Evolutionary conservation across 2,329 filamentous ascomycete genomes (phyloP).

Genomic region (Colletotrichum sp.): DNA sequence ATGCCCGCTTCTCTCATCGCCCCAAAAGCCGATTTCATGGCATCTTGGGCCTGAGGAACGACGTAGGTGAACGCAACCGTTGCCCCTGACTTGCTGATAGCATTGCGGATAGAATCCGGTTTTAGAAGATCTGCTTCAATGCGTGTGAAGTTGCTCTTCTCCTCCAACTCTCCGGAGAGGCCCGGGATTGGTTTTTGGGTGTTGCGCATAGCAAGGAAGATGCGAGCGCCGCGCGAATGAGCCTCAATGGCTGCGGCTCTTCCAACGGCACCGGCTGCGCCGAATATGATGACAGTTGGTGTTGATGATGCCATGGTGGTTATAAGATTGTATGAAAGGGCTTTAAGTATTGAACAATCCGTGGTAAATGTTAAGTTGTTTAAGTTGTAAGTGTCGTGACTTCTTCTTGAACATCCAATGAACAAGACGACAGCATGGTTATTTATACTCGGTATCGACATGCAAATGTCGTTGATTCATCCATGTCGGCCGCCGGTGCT

Average conservation of each 20-base stretch:
- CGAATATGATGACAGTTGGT: conserved; percentile 48
- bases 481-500: background rate
- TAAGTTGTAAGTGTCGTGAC: background rate
- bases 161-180: conserved; percentile 26
- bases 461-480: background rate
- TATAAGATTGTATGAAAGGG: too few species aligned
- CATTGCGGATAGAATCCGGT: conserved; percentile 41
- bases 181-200: conserved; percentile 42
- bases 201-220: conserved; percentile 54
- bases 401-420: background rate
- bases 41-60: conserved; percentile 33
- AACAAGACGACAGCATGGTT: background rate
- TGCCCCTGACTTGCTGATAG: conserved; percentile 46
- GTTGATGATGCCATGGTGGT: background rate
- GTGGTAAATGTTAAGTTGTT: background rate
- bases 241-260: conserved; percentile 43
- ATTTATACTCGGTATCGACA: background rate
- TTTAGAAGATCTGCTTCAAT: conserved; percentile 50
- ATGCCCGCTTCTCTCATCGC: conserved; percentile 49
- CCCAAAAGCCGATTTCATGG: conserved; percentile 42
- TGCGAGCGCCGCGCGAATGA: conserved; percentile 42
- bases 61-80: conserved; percentile 55
- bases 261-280: conserved; percentile 52
- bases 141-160: conserved; percentile 35
- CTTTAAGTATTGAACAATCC: background rate